Evolutionary conservation across 2,329 filamentous ascomycete genomes (phyloP), one percentile per base, ranked within the genome.

Genomic region (Magnaporthiopsis rhizophila): DNA sequence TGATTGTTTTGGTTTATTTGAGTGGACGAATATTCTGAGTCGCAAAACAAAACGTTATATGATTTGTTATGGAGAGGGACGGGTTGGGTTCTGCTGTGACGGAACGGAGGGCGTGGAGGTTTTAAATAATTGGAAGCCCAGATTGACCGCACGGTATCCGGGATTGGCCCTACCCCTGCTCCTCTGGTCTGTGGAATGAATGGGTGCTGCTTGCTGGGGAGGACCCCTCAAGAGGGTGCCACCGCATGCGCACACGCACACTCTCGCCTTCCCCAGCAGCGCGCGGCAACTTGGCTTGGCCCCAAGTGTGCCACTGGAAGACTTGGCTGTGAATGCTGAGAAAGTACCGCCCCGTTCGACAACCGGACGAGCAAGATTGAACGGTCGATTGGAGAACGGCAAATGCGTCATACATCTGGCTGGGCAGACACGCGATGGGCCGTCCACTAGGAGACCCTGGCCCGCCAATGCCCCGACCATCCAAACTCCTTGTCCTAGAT

Each of bases 371-470:
- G 45, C 45, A 53, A 24, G 45, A 53, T 53, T 53, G 45, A 53
- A 53, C 45, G 45, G 45, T 3, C 45, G 45, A 53, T 53, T n/a
- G 45, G 45, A 21, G 45, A 11, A 62, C 60, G 60, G 60, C 24
- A 62, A 61, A 50, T 62, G 38, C 60, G 60, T 62, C 60, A 62
- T 56, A 62, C n/a, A 53, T n/a, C n/a, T 53, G n/a, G 45, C 45
- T 53, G 45, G 45, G 45, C 45, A 50, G 45, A 50, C 18, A 34
- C 26, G 26, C 8, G 34, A n/a, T 21, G 45, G 45, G 45, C 7
- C 45, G 21, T 24, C 21, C 21, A 24, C 45, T 24, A 53, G 45
- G 45, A 12, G 18, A 8, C 45, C 11, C 18, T 50, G 45, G 45
- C 45, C 45, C 45, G 45, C 45, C 21, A 50, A 21, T 50, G 45